These are phyloP conservation scores for Prosopis cineraria DNA, from an alignment of 306 rosid species.

Conservation along the genomic window DNA sequence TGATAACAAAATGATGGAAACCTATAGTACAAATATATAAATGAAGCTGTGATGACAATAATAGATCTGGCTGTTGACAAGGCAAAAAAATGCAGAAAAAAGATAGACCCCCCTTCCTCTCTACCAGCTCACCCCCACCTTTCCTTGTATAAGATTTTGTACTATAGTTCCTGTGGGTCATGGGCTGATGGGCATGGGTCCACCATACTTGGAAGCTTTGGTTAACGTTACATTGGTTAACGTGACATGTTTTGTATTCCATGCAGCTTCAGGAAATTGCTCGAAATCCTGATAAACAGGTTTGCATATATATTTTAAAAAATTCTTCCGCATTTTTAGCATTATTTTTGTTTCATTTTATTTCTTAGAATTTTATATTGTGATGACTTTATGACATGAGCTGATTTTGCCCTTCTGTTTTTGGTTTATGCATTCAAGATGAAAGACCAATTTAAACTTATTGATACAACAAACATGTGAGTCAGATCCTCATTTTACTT, in stretches of 20 bases:
- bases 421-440: slow-evolving; percentile 46
- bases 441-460: slow-evolving; percentile 56
- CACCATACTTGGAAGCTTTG: slow-evolving; percentile 14
- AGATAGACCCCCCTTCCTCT: no score
- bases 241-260: slow-evolving; percentile 25
- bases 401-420: slow-evolving; percentile 15
- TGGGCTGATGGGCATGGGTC: background rate
- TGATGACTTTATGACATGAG: background rate
- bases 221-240: slow-evolving; percentile 21
- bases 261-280: slow-evolving; percentile 72
- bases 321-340: background rate
- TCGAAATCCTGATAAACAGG: slow-evolving; percentile 48
- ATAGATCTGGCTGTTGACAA: background rate
- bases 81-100: background rate
- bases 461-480: slow-evolving; percentile 67
- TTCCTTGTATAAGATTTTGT: no score
- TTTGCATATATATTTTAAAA: background rate
- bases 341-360: background rate
- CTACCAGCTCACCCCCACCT: no score
- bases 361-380: slow-evolving; percentile 20
- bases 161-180: background rate
- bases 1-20: background rate
- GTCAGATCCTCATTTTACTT: slow-evolving; percentile 38
- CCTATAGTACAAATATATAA: background rate
- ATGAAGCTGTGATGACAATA: background rate